Evolutionary conservation across 148 eudicot species (phyloP), one percentile per base, ranked within the genome.

Genomic region (Mesembryanthemum crystallinum): DNA sequence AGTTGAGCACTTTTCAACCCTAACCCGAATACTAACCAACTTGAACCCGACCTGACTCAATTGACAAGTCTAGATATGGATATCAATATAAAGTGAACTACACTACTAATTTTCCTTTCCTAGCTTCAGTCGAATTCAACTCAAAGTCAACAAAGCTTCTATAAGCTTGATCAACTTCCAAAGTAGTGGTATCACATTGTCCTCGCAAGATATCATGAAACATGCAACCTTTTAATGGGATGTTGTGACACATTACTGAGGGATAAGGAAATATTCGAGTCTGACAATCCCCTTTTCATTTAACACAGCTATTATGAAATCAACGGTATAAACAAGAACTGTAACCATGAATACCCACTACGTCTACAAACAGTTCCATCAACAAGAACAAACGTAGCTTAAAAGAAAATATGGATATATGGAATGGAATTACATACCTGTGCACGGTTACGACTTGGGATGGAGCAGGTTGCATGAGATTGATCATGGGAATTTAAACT

Each of bases 361-460:
- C 58, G 15, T 54, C 58, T 23, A 54, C 58, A n/a, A 20, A 12
- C 24, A 66, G 37, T 9, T 55, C 30, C 30, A 73, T 59, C 64
- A 27, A 13, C 66, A 59, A 73, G 25, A 67, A 30, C 18, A 25
- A 3, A 39, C 66, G 25, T 39, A 10, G 11, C 64, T 61, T 59
- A 8, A 11, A 4, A 28, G 23, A 0, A 42, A 52, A 17, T 54
- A 17, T 54, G 15, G 58, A 54, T 15, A 54, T 17, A 66, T 58
- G 10, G 42, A 52, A 67, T 20, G n/a, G n/a, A n/a, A n/a, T n/a
- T n/a, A n/a, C n/a, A n/a, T n/a, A 54, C 69, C 28, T 78, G 39
- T 75, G 55, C 79, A 52, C 65, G 74, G 25, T 69, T 61, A 28
- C 61, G 83, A 69, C 79, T 74, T 8, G 77, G 55, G 67, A 76